Evolutionary conservation across 495 filamentous ascomycete species (phyloP), one percentile per base, ranked within the genome.

Genomic region (Daldinia childiae): DNA sequence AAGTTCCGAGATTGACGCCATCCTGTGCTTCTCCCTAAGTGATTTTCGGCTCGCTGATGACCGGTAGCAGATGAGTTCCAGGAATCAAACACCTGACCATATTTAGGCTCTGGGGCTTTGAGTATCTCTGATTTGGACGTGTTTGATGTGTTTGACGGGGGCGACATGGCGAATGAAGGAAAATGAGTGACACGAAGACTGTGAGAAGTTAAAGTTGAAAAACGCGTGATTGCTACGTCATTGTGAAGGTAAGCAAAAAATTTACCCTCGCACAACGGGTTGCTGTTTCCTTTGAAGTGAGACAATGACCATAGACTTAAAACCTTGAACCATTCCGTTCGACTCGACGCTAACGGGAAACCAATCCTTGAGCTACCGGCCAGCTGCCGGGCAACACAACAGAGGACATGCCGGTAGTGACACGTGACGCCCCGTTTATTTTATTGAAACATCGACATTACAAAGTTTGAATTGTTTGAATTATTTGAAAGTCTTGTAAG

Each of bases 11-110:
- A 89, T 30, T 89, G 84, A 19, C 90, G 87, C 93, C 93, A 96
- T 76, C 87, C 86, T 0, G 82, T 89, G 34, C 87, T 88, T 36
- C 82, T 84, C 12, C 84, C 80, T 8, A 89, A 79, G 14, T 80
- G 81, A 59, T 87, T 87, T 38, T 94, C 89, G 64, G 90, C 88
- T 32, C 85, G 83, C 79, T 97, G 93, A 77, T 97, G 93, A 58
- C 94, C 94, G 6, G 92, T 90, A 0, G 90, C 88, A 15, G 87
- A 87, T 21, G 91, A 90, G 79, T 93, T 94, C 91, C 92, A 97
- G 34, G 91, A 82, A 75, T 97, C 93, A 78, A 92, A 94, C 68
- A 79, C 72, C 48, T 80, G 79, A 72, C 84, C 82, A 71, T 80
- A 75, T 29, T 66, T 74, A 11, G 84, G 85, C 43, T 83, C 69